Evolutionary conservation across 192 early-diverging fungal genomes (phyloP).

Genomic region (Coemansia sp.): DNA sequence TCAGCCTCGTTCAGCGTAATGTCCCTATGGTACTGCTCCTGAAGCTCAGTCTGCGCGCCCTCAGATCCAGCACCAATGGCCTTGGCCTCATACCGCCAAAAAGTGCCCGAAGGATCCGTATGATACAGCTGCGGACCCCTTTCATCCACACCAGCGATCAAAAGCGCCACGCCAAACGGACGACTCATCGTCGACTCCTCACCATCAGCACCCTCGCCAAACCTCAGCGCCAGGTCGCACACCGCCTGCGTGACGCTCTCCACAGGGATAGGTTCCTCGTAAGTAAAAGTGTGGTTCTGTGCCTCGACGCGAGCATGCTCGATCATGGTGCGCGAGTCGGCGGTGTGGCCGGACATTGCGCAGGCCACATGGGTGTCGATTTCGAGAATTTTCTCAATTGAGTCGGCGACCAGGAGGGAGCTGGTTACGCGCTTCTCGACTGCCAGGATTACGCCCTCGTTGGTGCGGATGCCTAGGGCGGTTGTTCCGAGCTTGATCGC

Average conservation of each 20-base stretch:
- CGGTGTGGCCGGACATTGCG: slow-evolving; percentile 95
- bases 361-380: slow-evolving; percentile 94
- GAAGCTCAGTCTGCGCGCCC: slow-evolving; percentile 95
- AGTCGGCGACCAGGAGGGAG: slow-evolving; percentile 84
- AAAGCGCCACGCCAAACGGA: slow-evolving; percentile 97
- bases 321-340: slow-evolving; percentile 97
- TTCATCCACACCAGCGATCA: slow-evolving; percentile 97
- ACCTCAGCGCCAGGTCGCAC: slow-evolving; percentile 95
- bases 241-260: slow-evolving; percentile 97
- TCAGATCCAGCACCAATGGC: slow-evolving; percentile 99
- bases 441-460: slow-evolving; percentile 87
- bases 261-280: slow-evolving; percentile 92
- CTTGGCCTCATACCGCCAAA: slow-evolving; percentile 93
- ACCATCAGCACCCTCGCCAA: slow-evolving; percentile 95
- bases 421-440: slow-evolving; percentile 98
- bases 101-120: slow-evolving; percentile 97
- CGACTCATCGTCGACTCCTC: slow-evolving; percentile 98
- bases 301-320: slow-evolving; percentile 96
- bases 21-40: slow-evolving; percentile 90
- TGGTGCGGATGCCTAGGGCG: slow-evolving; percentile 96
- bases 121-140: slow-evolving; percentile 97
- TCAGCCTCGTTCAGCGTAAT: slow-evolving; percentile 86
- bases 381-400: slow-evolving; percentile 98
- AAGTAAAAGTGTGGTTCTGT: slow-evolving; percentile 96
- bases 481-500: slow-evolving; percentile 99